Conservation (phyloP, 192 early-diverging fungal genomes). For the Thamnidium elegans region DNA sequence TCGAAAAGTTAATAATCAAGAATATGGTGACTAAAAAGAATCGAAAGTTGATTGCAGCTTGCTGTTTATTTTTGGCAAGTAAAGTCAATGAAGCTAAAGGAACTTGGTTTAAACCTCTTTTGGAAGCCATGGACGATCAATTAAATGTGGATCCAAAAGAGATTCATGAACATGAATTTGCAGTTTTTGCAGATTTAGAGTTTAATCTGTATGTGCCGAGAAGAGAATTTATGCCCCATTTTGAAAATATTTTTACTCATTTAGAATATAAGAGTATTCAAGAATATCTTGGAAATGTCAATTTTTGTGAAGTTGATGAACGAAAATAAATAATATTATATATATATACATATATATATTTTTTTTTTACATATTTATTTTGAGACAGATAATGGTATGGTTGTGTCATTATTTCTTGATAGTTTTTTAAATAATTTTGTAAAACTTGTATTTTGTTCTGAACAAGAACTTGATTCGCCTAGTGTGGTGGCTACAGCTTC, state of each 20-base stretch:
- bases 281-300: conserved; percentile 9
- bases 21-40: conserved; percentile 69
- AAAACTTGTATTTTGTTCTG: background rate
- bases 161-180: conserved; percentile 86
- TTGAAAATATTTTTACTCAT: conserved; percentile 75
- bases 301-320: conserved; percentile 10
- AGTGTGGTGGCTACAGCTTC: conserved; percentile 6
- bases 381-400: background rate
- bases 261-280: conserved; percentile 33
- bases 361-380: no score
- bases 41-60: conserved; percentile 68
- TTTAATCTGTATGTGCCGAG: conserved; percentile 87
- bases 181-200: conserved; percentile 85
- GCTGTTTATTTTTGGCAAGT: conserved; percentile 77
- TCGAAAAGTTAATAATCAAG: conserved; percentile 92
- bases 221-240: conserved; percentile 90
- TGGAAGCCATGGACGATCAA: conserved; percentile 67
- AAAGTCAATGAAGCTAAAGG: conserved; percentile 89
- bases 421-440: no score
- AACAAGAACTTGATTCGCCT: conserved; percentile 20
- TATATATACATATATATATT: no score
- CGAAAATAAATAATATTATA: background rate
- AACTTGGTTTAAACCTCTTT: conserved; percentile 53
- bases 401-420: background rate
- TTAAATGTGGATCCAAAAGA: conserved; percentile 76